Percentiles rank a stretch among this genome's conserved stretches.
Conservation (phyloP, 2,329 filamentous ascomycete species). For the Epicoccum nigrum region DNA sequence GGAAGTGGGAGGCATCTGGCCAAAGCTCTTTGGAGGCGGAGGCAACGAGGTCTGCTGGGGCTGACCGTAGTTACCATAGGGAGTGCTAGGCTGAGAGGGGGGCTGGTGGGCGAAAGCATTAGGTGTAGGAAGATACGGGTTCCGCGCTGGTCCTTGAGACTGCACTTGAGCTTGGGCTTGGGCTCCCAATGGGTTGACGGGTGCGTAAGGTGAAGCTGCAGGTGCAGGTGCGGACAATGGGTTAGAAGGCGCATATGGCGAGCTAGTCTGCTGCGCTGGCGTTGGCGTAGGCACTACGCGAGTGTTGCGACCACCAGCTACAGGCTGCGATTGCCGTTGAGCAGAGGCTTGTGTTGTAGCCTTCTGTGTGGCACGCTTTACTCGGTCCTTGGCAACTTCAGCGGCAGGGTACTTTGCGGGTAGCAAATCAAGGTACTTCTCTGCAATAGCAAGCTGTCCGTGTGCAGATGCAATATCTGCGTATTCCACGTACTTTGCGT, state of each 20-base stretch:
- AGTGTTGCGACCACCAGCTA: slow-evolving; percentile 31
- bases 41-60: slow-evolving; percentile 55
- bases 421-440: slow-evolving; percentile 89
- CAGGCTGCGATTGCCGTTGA: slow-evolving; percentile 49
- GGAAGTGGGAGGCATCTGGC: slow-evolving; percentile 64
- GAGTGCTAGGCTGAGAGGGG: slow-evolving; percentile 43
- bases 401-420: slow-evolving; percentile 84
- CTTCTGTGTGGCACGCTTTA: slow-evolving; percentile 82
- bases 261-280: slow-evolving; percentile 37
- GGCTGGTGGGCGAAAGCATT: slow-evolving; percentile 42
- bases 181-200: slow-evolving; percentile 38
- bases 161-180: slow-evolving; percentile 33
- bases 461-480: slow-evolving; percentile 92
- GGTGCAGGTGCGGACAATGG: slow-evolving; percentile 36
- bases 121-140: slow-evolving; percentile 48
- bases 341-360: slow-evolving; percentile 50
- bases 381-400: slow-evolving; percentile 82
- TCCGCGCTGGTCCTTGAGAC: slow-evolving; percentile 40
- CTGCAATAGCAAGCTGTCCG: slow-evolving; percentile 82
- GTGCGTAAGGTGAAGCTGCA: slow-evolving; percentile 31
- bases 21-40: slow-evolving; percentile 69
- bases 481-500: slow-evolving; percentile 96
- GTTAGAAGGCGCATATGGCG: slow-evolving; percentile 42
- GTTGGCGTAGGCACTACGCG: slow-evolving; percentile 46
- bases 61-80: slow-evolving; percentile 55